Evolutionary conservation across 2,329 filamentous ascomycete species (phyloP).

Genomic region (Pseudogymnoascus sp.): DNA sequence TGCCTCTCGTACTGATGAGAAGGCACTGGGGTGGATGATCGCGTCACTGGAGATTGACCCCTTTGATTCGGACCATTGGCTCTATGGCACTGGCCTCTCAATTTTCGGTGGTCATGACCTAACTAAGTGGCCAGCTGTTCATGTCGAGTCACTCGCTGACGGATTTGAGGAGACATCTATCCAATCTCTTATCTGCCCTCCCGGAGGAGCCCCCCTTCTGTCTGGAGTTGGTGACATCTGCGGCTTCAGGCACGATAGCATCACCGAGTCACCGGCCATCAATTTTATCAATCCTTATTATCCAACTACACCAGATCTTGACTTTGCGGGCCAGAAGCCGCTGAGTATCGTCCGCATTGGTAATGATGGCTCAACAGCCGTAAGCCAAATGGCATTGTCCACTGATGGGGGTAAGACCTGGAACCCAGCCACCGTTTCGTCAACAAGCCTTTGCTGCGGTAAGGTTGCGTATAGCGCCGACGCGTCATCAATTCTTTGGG

Average conservation of each 20-base stretch:
- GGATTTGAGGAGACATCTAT: conserved; percentile 50
- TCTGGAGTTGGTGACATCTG: conserved; percentile 45
- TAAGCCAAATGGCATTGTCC: conserved; percentile 41
- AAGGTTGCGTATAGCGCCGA: conserved; percentile 44
- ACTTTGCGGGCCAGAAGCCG: conserved; percentile 21
- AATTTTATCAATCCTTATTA: conserved; percentile 7
- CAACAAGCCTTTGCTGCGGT: conserved; percentile 32
- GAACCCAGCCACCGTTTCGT: conserved; percentile 40
- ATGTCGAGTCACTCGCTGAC: conserved; percentile 43
- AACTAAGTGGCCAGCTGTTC: conserved; percentile 45
- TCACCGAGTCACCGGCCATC: conserved; percentile 3
- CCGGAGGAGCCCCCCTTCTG: conserved; percentile 44
- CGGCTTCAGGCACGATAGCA: conserved; percentile 37
- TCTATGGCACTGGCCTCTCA: conserved; percentile 53
- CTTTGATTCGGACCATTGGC: conserved; percentile 51
- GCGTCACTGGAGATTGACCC: conserved; percentile 52
- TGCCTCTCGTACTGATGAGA: conserved; percentile 37
- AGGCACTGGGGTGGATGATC: conserved; percentile 52
- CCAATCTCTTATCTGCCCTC: conserved; percentile 41
- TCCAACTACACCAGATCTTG: conserved; percentile 5
- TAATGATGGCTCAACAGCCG: conserved; percentile 28
- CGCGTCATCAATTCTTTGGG: conserved; percentile 44
- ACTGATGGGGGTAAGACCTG: conserved; percentile 44
- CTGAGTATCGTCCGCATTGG: conserved; percentile 45
- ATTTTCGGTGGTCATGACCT: conserved; percentile 47